These are phyloP conservation scores for Ustilago cynodontis DNA, from an alignment of 1,284 basidiomycete species.

Conservation along the genomic window DNA sequence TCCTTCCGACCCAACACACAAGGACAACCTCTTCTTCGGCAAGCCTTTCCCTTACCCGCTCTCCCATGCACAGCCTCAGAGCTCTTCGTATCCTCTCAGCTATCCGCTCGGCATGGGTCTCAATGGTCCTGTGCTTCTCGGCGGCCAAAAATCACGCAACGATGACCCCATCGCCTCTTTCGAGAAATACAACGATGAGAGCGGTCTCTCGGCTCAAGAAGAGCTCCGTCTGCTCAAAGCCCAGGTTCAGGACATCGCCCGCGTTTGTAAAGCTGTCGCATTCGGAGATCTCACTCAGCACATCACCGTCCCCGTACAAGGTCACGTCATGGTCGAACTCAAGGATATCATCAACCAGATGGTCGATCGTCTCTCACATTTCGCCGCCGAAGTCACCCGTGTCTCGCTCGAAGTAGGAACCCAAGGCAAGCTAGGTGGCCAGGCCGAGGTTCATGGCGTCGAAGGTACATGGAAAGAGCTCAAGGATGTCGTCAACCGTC, in stretches of 20 bases:
- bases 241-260: constrained; percentile 88
- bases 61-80: constrained; percentile 64
- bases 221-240: constrained; percentile 85
- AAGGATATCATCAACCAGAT: constrained; percentile 98
- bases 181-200: constrained; percentile 67
- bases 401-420: constrained; percentile 83
- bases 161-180: constrained; percentile 67
- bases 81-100: constrained; percentile 65
- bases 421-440: constrained; percentile 70
- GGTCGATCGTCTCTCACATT: constrained; percentile 86
- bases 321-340: constrained; percentile 95
- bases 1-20: constrained; percentile 9
- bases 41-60: constrained; percentile 64
- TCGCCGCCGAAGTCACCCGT: constrained; percentile 93
- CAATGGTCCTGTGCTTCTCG: constrained; percentile 65
- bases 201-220: constrained; percentile 75
- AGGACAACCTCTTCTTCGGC: constrained; percentile 48
- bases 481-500: constrained; percentile 70
- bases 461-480: constrained; percentile 70
- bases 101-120: constrained; percentile 67
- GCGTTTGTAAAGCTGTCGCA: constrained; percentile 96
- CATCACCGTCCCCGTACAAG: constrained; percentile 95
- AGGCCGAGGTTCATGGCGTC: constrained; percentile 69
- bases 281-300: constrained; percentile 93
- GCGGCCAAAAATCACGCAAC: constrained; percentile 34